phyloP scores from a whole-genome alignment of 495 filamentous ascomycete genomes.

The Wilcoxina mikolae region DNA sequence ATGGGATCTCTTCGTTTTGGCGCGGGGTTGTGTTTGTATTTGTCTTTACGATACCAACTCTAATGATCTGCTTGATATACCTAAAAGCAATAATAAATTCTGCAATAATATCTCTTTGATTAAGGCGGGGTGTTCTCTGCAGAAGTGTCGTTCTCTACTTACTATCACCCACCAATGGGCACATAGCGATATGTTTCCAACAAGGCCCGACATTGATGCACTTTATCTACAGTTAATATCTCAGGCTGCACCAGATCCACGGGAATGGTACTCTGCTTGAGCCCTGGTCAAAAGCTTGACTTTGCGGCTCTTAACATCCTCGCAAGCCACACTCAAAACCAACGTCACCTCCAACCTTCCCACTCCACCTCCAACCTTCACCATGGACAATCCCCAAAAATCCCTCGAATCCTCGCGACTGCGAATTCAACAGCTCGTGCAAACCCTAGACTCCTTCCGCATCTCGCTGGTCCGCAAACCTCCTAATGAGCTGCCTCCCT shows the following conservation, averaged over 20 bases:
- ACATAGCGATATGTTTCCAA: too few species aligned
- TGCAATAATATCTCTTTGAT: too few species aligned
- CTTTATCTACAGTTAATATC: too few species aligned
- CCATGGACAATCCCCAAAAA: slow-evolving; percentile 31
- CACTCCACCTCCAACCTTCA: background rate
- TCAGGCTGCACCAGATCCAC: too few species aligned
- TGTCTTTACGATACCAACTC: background rate
- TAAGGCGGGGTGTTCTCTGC: too few species aligned
- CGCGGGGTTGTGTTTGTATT: background rate
- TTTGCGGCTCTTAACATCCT: background rate
- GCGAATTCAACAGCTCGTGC: slow-evolving; percentile 44
- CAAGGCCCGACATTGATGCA: too few species aligned
- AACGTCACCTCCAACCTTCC: background rate
- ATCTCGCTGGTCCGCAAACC: slow-evolving; percentile 35
- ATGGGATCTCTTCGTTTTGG: background rate
- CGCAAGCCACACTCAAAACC: background rate
- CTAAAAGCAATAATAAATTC: too few species aligned
- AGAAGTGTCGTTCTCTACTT: too few species aligned
- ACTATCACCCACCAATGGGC: too few species aligned
- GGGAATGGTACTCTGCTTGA: too few species aligned
- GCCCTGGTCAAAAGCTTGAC: background rate
- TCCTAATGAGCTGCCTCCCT: slow-evolving; percentile 43
- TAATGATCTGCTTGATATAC: background rate
- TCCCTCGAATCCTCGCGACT: slow-evolving; percentile 48
- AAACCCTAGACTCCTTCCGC: slow-evolving; percentile 41